Percentiles rank a stretch among this genome's conserved stretches.
These are phyloP conservation scores for Aquilaria sinensis DNA, from an alignment of 345 rosid species.

Conservation along the genomic window DNA sequence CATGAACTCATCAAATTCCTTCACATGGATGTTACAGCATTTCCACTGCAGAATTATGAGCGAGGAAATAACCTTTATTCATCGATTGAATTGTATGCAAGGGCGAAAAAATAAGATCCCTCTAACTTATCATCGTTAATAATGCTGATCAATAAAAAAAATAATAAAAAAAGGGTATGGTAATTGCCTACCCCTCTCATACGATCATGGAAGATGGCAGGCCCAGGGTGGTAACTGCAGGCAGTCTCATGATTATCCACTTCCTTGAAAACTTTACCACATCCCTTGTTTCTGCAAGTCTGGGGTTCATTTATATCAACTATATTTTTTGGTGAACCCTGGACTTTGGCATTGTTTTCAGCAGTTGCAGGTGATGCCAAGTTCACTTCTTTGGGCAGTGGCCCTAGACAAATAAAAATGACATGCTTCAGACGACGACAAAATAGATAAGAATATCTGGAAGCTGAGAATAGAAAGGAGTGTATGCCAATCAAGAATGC, in stretches of 20 bases:
- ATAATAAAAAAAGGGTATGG: not conserved
- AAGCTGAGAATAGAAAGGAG: no score
- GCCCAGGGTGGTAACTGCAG: conserved; percentile 92
- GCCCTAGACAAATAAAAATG: conserved; percentile 36
- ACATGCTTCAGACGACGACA: conserved; percentile 1
- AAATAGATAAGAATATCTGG: no score
- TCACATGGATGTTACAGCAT: conserved; percentile 80
- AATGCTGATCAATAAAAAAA: not conserved
- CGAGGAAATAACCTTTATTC: no score
- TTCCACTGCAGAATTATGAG: conserved; percentile 62
- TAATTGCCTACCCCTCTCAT: conserved; percentile 53
- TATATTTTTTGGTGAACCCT: conserved; percentile 33
- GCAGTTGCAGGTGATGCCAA: conserved; percentile 17
- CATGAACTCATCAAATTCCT: conserved; percentile 97
- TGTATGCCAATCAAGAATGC: no score
- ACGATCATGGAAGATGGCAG: conserved; percentile 88
- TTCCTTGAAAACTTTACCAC: conserved; percentile 80
- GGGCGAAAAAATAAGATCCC: not conserved
- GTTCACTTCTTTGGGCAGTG: conserved; percentile 37
- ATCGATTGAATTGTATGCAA: no score
- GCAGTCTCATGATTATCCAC: conserved; percentile 79
- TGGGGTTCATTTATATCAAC: conserved; percentile 70
- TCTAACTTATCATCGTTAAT: not conserved
- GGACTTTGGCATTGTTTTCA: conserved; percentile 23
- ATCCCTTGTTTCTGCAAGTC: conserved; percentile 77